Evolutionary conservation across 2,329 filamentous ascomycete genomes (phyloP).

Genomic region (Bipolaris bicolor): DNA sequence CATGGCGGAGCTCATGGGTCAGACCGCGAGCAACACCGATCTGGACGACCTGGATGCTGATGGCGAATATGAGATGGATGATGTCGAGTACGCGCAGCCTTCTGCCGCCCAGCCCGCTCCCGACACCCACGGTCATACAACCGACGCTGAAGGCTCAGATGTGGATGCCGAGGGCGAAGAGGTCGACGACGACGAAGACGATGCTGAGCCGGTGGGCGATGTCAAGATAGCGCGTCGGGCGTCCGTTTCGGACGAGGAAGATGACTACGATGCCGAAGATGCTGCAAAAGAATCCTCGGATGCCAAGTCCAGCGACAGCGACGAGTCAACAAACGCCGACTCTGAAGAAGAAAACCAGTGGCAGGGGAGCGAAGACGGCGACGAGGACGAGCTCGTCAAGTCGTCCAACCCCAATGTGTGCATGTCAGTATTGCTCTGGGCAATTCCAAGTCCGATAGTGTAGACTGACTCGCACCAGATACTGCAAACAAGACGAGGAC

Average conservation of each 20-base stretch:
- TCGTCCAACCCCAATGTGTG: constrained; percentile 62
- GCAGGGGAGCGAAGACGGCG: constrained; percentile 60
- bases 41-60: constrained; percentile 47
- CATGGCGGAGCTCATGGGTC: constrained; percentile 51
- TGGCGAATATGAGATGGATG: constrained; percentile 50
- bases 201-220: constrained; percentile 52
- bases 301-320: constrained; percentile 48
- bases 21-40: constrained; percentile 39
- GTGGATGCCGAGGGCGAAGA: constrained; percentile 53
- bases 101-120: constrained; percentile 20
- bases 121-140: constrained; percentile 41
- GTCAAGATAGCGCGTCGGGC: constrained; percentile 49
- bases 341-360: constrained; percentile 65
- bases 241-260: constrained; percentile 49
- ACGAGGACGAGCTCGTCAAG: constrained; percentile 62
- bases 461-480: constrained; percentile 58
- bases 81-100: constrained; percentile 40
- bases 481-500: constrained; percentile 83
- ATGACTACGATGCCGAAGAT: constrained; percentile 49
- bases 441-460: not conserved
- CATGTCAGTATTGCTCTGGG: constrained; percentile 61
- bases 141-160: constrained; percentile 52
- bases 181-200: constrained; percentile 60
- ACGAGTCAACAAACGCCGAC: constrained; percentile 51
- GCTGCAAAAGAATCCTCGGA: constrained; percentile 47